These are phyloP conservation scores for Triticum aestivum DNA, from an alignment of 176 grass and related monocot genomes.

Conservation along the genomic window IWGSC_CS_RefSeq_v2.1 NC_057805.1:65608237-65608736, in stretches of 20 bases:
- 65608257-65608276: constrained; percentile 99
- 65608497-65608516: not conserved
- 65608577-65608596: not conserved
- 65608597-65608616: not conserved
- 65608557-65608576: not conserved
- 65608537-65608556: constrained; percentile 5
- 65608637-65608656: not conserved
- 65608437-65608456: constrained; percentile 17
- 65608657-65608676: not conserved
- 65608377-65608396: not conserved
- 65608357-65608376: not conserved
- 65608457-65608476: not conserved
- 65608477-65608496: constrained; percentile 14
- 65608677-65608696: not conserved
- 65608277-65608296: constrained; percentile 26
- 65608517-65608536: not conserved
- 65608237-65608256: constrained; percentile 89
- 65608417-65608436: not conserved
- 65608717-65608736: not conserved
- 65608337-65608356: not conserved
- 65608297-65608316: not conserved
- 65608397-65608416: not conserved
- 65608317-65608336: not conserved
- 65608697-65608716: not conserved
- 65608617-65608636: not conserved